A percentile compares a stretch with the other conserved stretches of the same genome.
These are phyloP conservation scores for Linum trigynum DNA, from an alignment of 345 rosid genomes.

Conservation along the genomic window DNA sequence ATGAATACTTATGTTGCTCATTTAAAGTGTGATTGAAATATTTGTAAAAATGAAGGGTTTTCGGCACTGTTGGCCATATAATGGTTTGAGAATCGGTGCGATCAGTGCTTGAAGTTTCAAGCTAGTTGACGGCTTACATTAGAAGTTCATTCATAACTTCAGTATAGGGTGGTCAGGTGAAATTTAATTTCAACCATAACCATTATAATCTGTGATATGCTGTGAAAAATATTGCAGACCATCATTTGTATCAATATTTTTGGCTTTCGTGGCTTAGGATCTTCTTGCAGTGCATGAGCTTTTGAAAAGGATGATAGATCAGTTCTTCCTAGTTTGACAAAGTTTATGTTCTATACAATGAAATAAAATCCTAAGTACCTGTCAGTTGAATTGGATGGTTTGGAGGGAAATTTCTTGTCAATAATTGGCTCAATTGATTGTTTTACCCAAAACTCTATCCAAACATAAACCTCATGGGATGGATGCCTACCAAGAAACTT, in stretches of 20 bases:
- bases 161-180: no score
- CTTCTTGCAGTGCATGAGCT: neutral
- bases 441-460: neutral
- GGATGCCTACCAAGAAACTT: neutral
- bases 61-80: neutral
- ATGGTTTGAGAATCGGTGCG: no score
- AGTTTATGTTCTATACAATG: neutral
- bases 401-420: neutral
- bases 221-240: neutral
- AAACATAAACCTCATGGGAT: neutral
- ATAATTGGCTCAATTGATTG: neutral
- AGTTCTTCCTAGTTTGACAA: neutral
- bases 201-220: neutral
- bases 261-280: neutral
- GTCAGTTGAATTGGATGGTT: neutral
- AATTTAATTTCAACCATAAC: neutral
- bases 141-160: no score
- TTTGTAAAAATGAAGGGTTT: neutral
- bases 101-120: no score
- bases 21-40: neutral
- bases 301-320: neutral
- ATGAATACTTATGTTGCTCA: slow-evolving; percentile 2
- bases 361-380: neutral
- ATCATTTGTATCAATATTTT: neutral
- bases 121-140: no score